Base-by-base conservation (phyloP, 129 eudicot species). In the Lactuca sativa region DNA sequence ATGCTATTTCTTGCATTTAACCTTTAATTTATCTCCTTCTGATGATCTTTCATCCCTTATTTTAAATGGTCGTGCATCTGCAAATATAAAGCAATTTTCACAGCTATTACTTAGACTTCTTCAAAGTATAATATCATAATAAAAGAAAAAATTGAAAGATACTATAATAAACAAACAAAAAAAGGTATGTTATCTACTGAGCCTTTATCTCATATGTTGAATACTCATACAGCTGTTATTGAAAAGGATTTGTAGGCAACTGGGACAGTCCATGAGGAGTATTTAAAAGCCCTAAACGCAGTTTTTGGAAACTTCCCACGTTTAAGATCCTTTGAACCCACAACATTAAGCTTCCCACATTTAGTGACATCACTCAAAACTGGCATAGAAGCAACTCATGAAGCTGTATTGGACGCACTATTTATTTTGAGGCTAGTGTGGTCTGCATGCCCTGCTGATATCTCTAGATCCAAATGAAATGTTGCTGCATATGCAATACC, bases 371-470 rank as follows among this genome's bases (percentile, higher is more conserved):
- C 98, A 41, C 90, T 93, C n/a, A 93, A 89, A 83, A 93, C 95
- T 4, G 98, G 88, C 52, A 79, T 97, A 18, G 98, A 93, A 80
- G 96, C 95, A 40, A 82, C 98, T 79, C 97, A 93, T 83, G 98
- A 93, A 89, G 98, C 98, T 71, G 98, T 97, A 31, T 78, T 93
- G 76, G 98, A 93, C 64, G 86, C 97, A 12, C 74, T 93, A 34
- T 86, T 88, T 89, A 86, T 93, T 76, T 89, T 93, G 32, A 83
- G 95, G 82, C 98, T 89, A 85, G 98, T 97, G 70, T 93, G 98
- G 98, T 74, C 98, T 0, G 98, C 98, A 9, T 93, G 98, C 83
- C 98, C 96, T 7, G 97, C 98, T 69, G 98, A 93, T 73, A 95
- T 89, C 64, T 93, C 98, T 36, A 81, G 98, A 67, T 89, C 98